Evolutionary conservation across 2,329 filamentous ascomycete genomes (phyloP).

Genomic region (Penicillium crustosum): DNA sequence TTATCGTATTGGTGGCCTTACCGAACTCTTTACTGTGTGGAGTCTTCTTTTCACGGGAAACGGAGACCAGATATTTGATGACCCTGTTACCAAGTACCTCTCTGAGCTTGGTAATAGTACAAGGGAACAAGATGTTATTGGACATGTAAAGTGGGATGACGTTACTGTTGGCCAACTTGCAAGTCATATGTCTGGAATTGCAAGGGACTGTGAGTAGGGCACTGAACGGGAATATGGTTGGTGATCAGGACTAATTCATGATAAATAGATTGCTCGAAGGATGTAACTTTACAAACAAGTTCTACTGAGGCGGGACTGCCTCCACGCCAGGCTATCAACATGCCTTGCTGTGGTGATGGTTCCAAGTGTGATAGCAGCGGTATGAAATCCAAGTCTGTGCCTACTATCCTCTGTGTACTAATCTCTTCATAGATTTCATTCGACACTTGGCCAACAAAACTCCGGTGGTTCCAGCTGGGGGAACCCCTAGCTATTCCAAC

Average conservation of each 20-base stretch:
- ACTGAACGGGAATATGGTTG: not conserved
- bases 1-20: not conserved
- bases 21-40: not conserved
- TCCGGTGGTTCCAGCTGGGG: not conserved
- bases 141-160: constrained; percentile 12
- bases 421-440: not conserved
- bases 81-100: not conserved
- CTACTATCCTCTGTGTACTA: not conserved
- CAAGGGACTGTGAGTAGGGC: constrained; percentile 19
- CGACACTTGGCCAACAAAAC: not conserved
- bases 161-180: constrained; percentile 27
- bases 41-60: not conserved
- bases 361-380: not conserved
- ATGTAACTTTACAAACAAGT: not conserved
- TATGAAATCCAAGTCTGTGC: not conserved
- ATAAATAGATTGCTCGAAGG: not conserved
- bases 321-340: not conserved
- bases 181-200: constrained; percentile 24
- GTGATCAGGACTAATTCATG: not conserved
- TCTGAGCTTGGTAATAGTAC: not conserved
- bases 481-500: constrained; percentile 41
- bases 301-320: not conserved
- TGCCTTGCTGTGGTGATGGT: not conserved
- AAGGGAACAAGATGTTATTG: not conserved
- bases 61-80: not conserved